These are phyloP conservation scores for Colletotrichum magnum DNA, from an alignment of 2,329 filamentous ascomycete species.

Conservation along the genomic window DNA sequence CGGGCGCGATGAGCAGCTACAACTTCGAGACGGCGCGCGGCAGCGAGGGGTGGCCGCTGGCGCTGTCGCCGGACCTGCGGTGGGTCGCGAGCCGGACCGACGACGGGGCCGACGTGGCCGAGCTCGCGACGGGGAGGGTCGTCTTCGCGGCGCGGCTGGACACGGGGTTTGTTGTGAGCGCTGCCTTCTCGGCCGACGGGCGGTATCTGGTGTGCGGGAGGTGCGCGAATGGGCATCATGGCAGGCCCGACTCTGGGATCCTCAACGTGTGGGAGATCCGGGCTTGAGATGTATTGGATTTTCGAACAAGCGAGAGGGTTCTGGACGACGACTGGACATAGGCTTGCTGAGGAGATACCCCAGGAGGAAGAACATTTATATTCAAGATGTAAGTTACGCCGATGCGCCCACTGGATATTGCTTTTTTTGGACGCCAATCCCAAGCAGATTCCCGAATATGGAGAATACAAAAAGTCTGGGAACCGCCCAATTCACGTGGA, in stretches of 20 bases:
- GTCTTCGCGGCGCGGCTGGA: conserved; percentile 32
- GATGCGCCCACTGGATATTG: no score
- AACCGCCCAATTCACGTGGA: no score
- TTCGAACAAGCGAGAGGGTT: not conserved
- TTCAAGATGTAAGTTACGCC: no score
- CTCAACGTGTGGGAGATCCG: conserved; percentile 30
- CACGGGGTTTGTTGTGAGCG: conserved; percentile 34
- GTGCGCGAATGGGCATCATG: conserved; percentile 30
- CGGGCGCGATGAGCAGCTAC: conserved; percentile 33
- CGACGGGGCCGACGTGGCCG: conserved; percentile 36
- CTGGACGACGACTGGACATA: not conserved
- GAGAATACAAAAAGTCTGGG: no score
- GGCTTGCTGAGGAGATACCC: no score
- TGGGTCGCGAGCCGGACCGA: conserved; percentile 37
- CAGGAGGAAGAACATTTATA: no score
- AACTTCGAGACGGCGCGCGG: conserved; percentile 29
- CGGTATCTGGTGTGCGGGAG: conserved; percentile 23
- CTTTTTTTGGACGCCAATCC: no score
- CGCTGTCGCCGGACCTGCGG: conserved; percentile 32
- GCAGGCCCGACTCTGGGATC: conserved; percentile 23
- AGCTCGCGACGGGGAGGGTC: conserved; percentile 32
- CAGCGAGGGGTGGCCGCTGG: conserved; percentile 36
- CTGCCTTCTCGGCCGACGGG: conserved; percentile 24
- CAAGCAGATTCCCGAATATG: no score
- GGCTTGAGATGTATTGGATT: not conserved